Evolutionary conservation across 352 stramenopile species (phyloP).

Genomic region (Paralagenidium karlingii): DNA sequence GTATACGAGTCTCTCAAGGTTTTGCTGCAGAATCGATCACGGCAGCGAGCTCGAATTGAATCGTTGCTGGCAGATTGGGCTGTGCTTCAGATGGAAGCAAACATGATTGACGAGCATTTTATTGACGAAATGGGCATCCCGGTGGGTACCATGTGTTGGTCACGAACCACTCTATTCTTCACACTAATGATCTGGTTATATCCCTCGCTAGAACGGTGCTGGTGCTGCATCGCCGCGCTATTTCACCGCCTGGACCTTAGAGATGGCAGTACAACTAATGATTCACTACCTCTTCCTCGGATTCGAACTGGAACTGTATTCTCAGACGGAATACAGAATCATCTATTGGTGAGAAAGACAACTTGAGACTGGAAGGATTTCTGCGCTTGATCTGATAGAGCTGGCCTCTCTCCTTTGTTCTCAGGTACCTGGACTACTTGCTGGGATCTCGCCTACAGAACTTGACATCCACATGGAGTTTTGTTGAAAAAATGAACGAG

Average conservation of each 20-base stretch:
- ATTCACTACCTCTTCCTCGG: constrained; percentile 66
- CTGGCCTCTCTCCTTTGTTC: no score
- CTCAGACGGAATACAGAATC: constrained; percentile 50
- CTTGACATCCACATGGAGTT: constrained; percentile 62
- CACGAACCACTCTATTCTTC: no score
- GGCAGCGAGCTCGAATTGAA: constrained; percentile 68
- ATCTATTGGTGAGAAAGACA: constrained; percentile 50
- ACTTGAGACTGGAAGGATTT: neutral
- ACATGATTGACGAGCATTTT: constrained; percentile 64
- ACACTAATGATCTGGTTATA: no score
- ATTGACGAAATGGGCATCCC: constrained; percentile 73
- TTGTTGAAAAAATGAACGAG: constrained; percentile 73
- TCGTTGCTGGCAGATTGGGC: constrained; percentile 74
- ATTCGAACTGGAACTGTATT: constrained; percentile 67
- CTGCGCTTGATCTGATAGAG: neutral
- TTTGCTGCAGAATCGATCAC: constrained; percentile 66
- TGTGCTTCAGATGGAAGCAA: constrained; percentile 57
- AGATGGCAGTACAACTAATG: constrained; percentile 62
- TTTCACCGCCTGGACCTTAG: constrained; percentile 73
- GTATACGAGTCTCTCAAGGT: constrained; percentile 78
- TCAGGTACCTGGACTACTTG: constrained; percentile 77
- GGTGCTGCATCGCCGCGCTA: constrained; percentile 61
- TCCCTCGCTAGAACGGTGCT: no score
- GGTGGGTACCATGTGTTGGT: constrained; percentile 26
- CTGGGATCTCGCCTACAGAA: constrained; percentile 74